A percentile compares a stretch with the other conserved stretches of the same genome.
Conservation (phyloP, 148 eudicot species). For the Selenicereus undatus region DNA sequence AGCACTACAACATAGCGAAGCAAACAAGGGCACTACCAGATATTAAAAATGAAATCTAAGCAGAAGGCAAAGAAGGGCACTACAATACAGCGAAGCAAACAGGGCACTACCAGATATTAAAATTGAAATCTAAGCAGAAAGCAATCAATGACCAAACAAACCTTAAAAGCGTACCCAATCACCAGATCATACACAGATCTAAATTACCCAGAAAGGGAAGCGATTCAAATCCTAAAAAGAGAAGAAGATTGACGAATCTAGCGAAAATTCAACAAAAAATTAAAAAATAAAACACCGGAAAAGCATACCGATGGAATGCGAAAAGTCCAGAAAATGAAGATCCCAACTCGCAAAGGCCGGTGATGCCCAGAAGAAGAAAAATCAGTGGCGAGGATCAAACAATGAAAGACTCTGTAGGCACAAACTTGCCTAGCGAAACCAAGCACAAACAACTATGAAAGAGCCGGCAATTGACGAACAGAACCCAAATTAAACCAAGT, state of each 20-base stretch:
- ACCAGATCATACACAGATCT: neutral
- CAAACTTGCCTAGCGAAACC: too few species aligned
- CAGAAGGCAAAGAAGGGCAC: too few species aligned
- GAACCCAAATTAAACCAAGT: too few species aligned
- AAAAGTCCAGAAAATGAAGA: neutral
- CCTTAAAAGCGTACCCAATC: neutral
- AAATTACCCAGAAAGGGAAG: neutral
- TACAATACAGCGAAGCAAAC: too few species aligned
- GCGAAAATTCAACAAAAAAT: neutral
- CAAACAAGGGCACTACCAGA: too few species aligned
- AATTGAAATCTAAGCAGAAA: neutral
- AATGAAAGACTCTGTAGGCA: too few species aligned
- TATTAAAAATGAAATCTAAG: too few species aligned
- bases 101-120: neutral
- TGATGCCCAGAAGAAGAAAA: neutral
- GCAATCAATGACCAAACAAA: neutral
- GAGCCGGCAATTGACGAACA: too few species aligned
- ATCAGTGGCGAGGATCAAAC: neutral
- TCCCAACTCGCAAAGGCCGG: constrained; percentile 1
- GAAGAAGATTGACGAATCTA: too few species aligned
- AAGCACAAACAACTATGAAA: too few species aligned
- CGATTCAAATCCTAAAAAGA: constrained; percentile 3
- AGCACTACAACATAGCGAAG: too few species aligned
- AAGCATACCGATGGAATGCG: constrained; percentile 5
- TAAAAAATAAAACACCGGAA: too few species aligned